phyloP scores from a whole-genome alignment of 306 rosid species.

The Quercus bicolor region DNA sequence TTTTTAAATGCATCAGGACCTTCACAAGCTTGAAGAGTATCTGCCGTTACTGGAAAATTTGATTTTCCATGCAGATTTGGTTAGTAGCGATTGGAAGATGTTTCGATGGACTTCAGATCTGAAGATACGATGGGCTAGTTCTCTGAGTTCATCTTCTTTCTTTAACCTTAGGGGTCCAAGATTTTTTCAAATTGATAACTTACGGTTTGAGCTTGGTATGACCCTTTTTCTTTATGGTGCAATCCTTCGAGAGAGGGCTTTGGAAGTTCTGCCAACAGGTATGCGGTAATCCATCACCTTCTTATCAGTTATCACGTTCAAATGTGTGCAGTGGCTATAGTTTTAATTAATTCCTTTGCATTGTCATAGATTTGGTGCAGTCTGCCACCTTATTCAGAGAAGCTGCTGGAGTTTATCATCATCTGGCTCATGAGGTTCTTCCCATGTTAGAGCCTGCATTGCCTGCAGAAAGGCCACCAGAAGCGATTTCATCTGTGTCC shows the following conservation, averaged over 20 bases:
- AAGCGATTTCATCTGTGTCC: constrained; percentile 48
- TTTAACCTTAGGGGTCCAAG: constrained; percentile 50
- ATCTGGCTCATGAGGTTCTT: constrained; percentile 58
- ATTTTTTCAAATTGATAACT: constrained; percentile 49
- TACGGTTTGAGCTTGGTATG: constrained; percentile 68
- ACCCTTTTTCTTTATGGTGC: constrained; percentile 64
- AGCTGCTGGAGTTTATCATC: constrained; percentile 76
- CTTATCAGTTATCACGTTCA: not conserved
- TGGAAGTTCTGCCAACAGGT: constrained; percentile 64
- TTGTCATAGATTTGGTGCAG: constrained; percentile 53
- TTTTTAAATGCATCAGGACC: constrained; percentile 46
- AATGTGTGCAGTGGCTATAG: not conserved
- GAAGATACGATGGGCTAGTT: constrained; percentile 65
- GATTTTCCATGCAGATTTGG: constrained; percentile 27
- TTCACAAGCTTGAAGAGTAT: constrained; percentile 61
- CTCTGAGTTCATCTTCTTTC: constrained; percentile 49
- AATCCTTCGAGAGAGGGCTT: constrained; percentile 61
- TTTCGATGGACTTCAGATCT: constrained; percentile 42
- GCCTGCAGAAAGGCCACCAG: constrained; percentile 59
- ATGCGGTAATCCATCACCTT: constrained; percentile 12
- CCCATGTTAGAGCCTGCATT: constrained; percentile 32
- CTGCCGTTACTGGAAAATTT: constrained; percentile 70
- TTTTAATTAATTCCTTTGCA: constrained; percentile 26
- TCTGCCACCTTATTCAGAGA: constrained; percentile 61
- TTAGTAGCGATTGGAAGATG: constrained; percentile 18